Percentiles rank a stretch among this genome's conserved stretches.
Conservation (phyloP, 1,139 yeast species). For the Yamadazyma trypodendri region DNA sequence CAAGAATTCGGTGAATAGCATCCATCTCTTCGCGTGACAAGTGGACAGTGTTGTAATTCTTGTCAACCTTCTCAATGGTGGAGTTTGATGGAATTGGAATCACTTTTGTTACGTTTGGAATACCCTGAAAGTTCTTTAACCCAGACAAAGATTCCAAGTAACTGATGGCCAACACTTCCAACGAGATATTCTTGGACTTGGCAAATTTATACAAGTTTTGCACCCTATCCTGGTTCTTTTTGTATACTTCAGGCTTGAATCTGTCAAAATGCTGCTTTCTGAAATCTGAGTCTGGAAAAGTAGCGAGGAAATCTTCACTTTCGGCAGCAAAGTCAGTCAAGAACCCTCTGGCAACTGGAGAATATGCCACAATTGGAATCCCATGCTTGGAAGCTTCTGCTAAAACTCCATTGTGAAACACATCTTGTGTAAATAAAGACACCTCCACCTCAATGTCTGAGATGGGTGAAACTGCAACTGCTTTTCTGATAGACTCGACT, state of each 20-base stretch:
- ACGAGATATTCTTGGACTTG: conserved; percentile 36
- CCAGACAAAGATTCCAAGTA: conserved; percentile 47
- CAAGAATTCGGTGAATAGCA: conserved; percentile 6
- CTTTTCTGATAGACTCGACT: conserved; percentile 55
- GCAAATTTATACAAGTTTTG: conserved; percentile 44
- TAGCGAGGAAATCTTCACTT: conserved; percentile 19
- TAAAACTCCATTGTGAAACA: conserved; percentile 59
- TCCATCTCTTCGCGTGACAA: conserved; percentile 10
- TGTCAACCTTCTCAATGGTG: conserved; percentile 54
- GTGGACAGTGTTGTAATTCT: conserved; percentile 38
- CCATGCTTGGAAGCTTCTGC: conserved; percentile 40
- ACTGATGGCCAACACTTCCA: conserved; percentile 70
- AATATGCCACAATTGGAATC: conserved; percentile 73
- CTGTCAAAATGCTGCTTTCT: conserved; percentile 48
- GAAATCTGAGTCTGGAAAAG: conserved; percentile 34
- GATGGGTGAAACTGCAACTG: conserved; percentile 48
- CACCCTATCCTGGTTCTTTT: conserved; percentile 49
- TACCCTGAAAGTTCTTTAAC: conserved; percentile 22
- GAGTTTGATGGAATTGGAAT: conserved; percentile 82
- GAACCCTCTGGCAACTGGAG: conserved; percentile 76
- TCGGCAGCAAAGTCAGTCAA: conserved; percentile 58
- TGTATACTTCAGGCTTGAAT: conserved; percentile 55
- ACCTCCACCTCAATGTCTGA: conserved; percentile 73
- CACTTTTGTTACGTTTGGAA: conserved; percentile 49
- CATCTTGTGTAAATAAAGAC: conserved; percentile 61